phyloP scores from a whole-genome alignment of 176 grass and related monocot genomes.

The Juncus inflexus region DNA sequence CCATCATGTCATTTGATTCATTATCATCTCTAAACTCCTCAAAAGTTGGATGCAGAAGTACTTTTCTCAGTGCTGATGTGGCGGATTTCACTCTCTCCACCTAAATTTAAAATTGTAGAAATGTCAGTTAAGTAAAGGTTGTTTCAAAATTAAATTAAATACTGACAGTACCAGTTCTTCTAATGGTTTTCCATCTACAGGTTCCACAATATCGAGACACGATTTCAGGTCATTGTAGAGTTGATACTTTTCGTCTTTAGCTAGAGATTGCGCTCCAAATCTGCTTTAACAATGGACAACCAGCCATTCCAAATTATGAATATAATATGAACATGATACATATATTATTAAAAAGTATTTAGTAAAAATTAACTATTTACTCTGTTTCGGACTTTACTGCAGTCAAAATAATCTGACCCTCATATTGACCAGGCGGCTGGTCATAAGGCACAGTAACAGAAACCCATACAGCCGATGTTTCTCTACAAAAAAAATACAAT shows the following conservation, averaged over 20 bases:
- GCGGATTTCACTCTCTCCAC: constrained; percentile 51
- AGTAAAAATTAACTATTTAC: constrained; percentile 38
- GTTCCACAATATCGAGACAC: constrained; percentile 64
- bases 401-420: constrained; percentile 84
- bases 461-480: constrained; percentile 84
- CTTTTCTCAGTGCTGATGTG: constrained; percentile 53
- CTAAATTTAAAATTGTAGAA: constrained; percentile 37
- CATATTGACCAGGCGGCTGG: constrained; percentile 80
- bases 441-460: constrained; percentile 77
- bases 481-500: constrained; percentile 43
- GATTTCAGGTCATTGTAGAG: constrained; percentile 65
- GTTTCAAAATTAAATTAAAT: constrained; percentile 16
- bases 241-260: constrained; percentile 65
- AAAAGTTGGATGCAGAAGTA: constrained; percentile 58
- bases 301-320: constrained; percentile 1
- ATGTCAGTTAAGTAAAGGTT: constrained; percentile 1
- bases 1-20: constrained; percentile 77
- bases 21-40: constrained; percentile 57
- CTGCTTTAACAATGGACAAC: constrained; percentile 36
- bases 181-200: constrained; percentile 51
- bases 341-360: constrained; percentile 17
- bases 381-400: constrained; percentile 64
- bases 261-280: constrained; percentile 42
- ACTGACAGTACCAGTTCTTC: constrained; percentile 65
- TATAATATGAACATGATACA: constrained; percentile 3